Conservation (phyloP, 305 asterid species). For the Nicotiana rustica region DNA sequence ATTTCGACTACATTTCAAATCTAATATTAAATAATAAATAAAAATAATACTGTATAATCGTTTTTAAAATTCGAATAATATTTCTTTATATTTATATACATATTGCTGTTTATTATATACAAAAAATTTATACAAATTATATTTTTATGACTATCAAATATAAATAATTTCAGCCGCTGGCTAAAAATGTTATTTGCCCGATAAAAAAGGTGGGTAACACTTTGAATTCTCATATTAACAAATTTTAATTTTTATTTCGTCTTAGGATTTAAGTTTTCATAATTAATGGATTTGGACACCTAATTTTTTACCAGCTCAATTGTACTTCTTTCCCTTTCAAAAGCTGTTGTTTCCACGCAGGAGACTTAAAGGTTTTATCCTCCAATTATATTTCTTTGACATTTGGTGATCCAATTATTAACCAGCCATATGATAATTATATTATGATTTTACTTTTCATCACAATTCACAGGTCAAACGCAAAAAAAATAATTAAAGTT, state of each 20-base stretch:
- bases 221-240: not conserved
- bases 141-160: no score
- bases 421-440: not conserved
- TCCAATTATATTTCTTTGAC: not conserved
- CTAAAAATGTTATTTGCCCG: no score
- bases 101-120: no score
- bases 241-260: not conserved
- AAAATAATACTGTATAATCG: not conserved
- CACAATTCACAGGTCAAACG: not conserved
- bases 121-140: no score
- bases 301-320: not conserved
- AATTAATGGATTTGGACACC: slow-evolving; percentile 9
- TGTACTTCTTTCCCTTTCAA: not conserved
- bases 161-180: no score
- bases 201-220: not conserved
- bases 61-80: no score
- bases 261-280: not conserved
- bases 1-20: not conserved
- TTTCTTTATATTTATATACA: no score
- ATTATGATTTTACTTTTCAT: not conserved
- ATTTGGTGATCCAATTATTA: not conserved
- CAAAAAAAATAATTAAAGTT: no score
- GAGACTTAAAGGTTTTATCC: not conserved
- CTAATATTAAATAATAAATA: not conserved
- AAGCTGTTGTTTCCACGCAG: not conserved